phyloP scores from a whole-genome alignment of 2,329 filamentous ascomycete genomes.

The Arthrinium phaeospermum region DNA sequence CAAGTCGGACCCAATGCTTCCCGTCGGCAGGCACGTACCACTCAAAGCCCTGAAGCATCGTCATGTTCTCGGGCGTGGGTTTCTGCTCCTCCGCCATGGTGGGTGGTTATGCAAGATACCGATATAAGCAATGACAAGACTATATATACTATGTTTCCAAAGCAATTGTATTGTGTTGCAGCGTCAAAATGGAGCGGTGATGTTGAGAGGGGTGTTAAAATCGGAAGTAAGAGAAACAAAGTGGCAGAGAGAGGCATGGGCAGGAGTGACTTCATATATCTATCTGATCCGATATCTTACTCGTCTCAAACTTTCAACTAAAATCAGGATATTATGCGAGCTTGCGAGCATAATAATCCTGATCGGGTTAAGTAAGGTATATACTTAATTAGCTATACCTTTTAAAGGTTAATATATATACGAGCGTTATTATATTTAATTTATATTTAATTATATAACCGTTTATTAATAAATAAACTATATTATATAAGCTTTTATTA shows the following conservation, averaged over 20 bases:
- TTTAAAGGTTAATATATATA: too few relatives aligned
- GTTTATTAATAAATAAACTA: too few relatives aligned
- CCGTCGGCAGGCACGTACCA: conserved; percentile 70
- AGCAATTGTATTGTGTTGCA: background rate
- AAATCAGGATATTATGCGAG: background rate
- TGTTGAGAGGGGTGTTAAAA: background rate
- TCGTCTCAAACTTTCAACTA: background rate
- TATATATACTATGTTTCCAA: background rate
- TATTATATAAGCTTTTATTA: too few relatives aligned
- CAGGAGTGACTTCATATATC: background rate
- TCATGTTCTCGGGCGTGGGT: conserved; percentile 31
- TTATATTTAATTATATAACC: too few relatives aligned
- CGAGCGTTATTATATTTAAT: too few relatives aligned
- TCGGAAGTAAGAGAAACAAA: background rate
- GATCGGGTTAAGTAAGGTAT: too few relatives aligned
- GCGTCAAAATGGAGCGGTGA: background rate
- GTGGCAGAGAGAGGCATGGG: background rate
- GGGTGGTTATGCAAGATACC: conserved; percentile 3
- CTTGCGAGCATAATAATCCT: too few relatives aligned
- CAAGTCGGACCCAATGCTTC: conserved; percentile 65
- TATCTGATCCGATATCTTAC: background rate
- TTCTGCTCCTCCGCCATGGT: conserved; percentile 31
- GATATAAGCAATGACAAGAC: background rate
- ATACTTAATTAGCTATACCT: too few relatives aligned
- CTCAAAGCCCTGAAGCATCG: conserved; percentile 68